Percentiles rank a stretch among this genome's conserved stretches.
Evolutionary conservation across 108 stramenopile species (phyloP).

Genomic region (Fragilaria radians): DNA sequence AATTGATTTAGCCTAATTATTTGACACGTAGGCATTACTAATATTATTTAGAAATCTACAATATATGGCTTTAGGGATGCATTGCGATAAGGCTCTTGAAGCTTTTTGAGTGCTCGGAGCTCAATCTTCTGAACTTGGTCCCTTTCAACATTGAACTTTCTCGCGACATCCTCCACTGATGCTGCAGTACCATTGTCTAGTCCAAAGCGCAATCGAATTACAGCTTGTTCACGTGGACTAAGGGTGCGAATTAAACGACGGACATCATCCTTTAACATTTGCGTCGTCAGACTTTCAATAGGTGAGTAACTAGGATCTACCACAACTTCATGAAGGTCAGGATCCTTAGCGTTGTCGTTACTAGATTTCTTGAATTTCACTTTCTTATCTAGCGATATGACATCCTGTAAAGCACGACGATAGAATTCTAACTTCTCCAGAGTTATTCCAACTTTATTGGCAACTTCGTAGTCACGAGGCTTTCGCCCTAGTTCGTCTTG

Average conservation of each 20-base stretch:
- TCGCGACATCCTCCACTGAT: slow-evolving; percentile 63
- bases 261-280: slow-evolving; percentile 49
- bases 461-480: slow-evolving; percentile 62
- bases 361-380: slow-evolving; percentile 35
- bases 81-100: slow-evolving; percentile 55
- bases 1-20: not conserved
- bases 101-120: slow-evolving; percentile 64
- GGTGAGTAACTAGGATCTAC: slow-evolving; percentile 42
- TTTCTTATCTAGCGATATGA: slow-evolving; percentile 42
- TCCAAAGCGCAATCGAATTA: slow-evolving; percentile 78
- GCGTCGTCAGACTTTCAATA: slow-evolving; percentile 28
- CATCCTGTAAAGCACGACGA: slow-evolving; percentile 33
- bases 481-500: slow-evolving; percentile 33
- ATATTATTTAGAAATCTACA: slow-evolving; percentile 23
- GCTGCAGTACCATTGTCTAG: slow-evolving; percentile 58
- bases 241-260: slow-evolving; percentile 41
- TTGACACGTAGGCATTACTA: not conserved
- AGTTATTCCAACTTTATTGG: slow-evolving; percentile 43
- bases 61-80: slow-evolving; percentile 41
- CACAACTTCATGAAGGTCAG: slow-evolving; percentile 15
- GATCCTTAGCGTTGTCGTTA: slow-evolving; percentile 1
- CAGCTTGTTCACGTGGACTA: slow-evolving; percentile 55
- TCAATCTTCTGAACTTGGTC: slow-evolving; percentile 77
- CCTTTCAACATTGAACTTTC: slow-evolving; percentile 46
- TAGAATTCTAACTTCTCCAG: slow-evolving; percentile 49